Evolutionary conservation across 2,329 filamentous ascomycete genomes (phyloP).

Genomic region (Trichoderma brevicompactum): DNA sequence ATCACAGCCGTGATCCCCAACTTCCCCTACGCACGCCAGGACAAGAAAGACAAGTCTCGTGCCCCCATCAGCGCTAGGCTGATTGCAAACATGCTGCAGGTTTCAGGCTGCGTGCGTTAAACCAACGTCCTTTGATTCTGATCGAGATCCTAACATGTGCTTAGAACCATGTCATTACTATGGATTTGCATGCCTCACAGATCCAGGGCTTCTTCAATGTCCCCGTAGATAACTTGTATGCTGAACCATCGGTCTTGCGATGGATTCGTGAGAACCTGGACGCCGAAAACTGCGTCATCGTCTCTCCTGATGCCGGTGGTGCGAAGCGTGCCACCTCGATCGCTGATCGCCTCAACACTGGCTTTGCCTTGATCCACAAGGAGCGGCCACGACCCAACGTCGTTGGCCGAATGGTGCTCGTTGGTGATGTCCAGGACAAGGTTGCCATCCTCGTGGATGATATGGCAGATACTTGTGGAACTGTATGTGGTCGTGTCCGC

Average conservation of each 20-base stretch:
- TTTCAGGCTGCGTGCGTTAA: conserved; percentile 71
- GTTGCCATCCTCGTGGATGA: conserved; percentile 96
- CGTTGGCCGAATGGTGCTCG: conserved; percentile 90
- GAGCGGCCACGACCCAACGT: conserved; percentile 85
- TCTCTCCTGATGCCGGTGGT: conserved; percentile 92
- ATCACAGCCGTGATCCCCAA: conserved; percentile 96
- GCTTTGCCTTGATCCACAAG: conserved; percentile 96
- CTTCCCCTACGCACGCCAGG: conserved; percentile 94
- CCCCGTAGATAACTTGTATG: conserved; percentile 79
- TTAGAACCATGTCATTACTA: conserved; percentile 73
- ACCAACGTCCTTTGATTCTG: conserved; percentile 7
- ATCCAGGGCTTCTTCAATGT: conserved; percentile 96
- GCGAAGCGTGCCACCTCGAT: conserved; percentile 94
- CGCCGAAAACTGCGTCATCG: conserved; percentile 85
- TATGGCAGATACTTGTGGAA: conserved; percentile 96
- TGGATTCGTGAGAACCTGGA: conserved; percentile 89
- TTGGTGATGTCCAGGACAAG: conserved; percentile 89
- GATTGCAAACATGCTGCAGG: conserved; percentile 97
- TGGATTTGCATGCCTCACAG: conserved; percentile 93
- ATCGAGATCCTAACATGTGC: conserved; percentile 24
- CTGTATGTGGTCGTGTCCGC: conserved; percentile 44
- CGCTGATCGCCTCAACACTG: conserved; percentile 85
- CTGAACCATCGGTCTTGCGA: conserved; percentile 86
- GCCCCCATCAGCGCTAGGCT: conserved; percentile 96
- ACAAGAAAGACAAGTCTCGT: conserved; percentile 93